Percentiles rank a stretch among this genome's conserved stretches.
phyloP scores from a whole-genome alignment of 352 stramenopile species.

The Phytophthora europaea region DNA sequence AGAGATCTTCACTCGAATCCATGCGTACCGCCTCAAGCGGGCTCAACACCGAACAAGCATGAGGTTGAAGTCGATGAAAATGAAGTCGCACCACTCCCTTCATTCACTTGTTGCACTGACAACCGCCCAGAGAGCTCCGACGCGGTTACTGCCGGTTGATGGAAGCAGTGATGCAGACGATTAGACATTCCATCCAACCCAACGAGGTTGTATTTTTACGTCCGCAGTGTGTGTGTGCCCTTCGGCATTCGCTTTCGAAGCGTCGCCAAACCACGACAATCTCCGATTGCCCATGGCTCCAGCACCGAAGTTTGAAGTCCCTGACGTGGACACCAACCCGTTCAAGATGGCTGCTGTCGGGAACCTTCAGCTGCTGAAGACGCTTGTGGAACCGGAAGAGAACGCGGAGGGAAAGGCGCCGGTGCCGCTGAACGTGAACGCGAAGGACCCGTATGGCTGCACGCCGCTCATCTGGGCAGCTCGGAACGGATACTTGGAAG shows the following conservation, averaged over 20 bases:
- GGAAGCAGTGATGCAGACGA: conserved; percentile 3
- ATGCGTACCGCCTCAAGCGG: conserved; percentile 35
- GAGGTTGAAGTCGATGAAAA: conserved; percentile 41
- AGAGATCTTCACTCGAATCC: conserved; percentile 54
- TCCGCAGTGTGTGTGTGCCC: background rate
- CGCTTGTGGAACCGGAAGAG: conserved; percentile 67
- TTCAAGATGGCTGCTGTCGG: conserved; percentile 89
- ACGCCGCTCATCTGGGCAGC: conserved; percentile 85
- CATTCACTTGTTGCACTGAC: conserved; percentile 26
- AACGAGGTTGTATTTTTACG: background rate
- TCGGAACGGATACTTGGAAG: conserved; percentile 87
- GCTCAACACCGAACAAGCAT: conserved; percentile 40
- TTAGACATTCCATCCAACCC: background rate
- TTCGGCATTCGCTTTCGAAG: conserved; percentile 9
- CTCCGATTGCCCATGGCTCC: conserved; percentile 26
- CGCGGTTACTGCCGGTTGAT: conserved; percentile 23
- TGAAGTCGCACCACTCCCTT: conserved; percentile 32
- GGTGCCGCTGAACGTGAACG: conserved; percentile 76
- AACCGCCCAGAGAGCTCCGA: conserved; percentile 13
- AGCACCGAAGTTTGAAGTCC: conserved; percentile 74
- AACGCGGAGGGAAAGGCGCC: conserved; percentile 48
- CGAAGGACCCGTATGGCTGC: conserved; percentile 85
- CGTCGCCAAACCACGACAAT: conserved; percentile 9
- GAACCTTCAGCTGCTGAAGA: conserved; percentile 76
- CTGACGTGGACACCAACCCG: conserved; percentile 85